A percentile compares a stretch with the other conserved stretches of the same genome.
These are phyloP conservation scores for Pseudomassariella vexata DNA, from an alignment of 2,329 filamentous ascomycete species.

Conservation along the genomic window DNA sequence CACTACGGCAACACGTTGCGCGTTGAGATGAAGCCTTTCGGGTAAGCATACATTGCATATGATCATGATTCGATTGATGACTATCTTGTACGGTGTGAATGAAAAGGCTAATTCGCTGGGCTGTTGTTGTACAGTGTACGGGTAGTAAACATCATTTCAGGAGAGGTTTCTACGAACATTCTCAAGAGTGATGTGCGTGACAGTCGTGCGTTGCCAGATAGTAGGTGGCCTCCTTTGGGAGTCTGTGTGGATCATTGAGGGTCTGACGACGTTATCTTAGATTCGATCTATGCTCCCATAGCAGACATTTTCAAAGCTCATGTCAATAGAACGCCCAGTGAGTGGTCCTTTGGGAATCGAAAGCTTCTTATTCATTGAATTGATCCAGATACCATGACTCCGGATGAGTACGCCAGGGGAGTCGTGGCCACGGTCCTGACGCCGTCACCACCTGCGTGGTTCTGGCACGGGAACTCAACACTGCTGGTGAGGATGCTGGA, in stretches of 20 bases:
- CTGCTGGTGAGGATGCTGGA: conserved; percentile 10
- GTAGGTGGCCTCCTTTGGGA: not conserved
- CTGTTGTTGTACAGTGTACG: not conserved
- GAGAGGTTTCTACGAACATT: not conserved
- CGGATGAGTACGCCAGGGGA: conserved; percentile 12
- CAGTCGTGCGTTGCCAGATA: not conserved
- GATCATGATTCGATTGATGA: not conserved
- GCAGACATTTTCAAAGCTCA: conserved; percentile 13
- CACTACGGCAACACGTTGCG: not conserved
- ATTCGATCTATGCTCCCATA: conserved; percentile 14
- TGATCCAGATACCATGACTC: conserved; percentile 9
- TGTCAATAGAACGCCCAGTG: conserved; percentile 14
- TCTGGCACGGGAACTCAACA: conserved; percentile 13
- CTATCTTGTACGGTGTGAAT: not conserved
- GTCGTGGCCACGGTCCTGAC: conserved; percentile 14
- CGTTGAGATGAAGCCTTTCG: not conserved
- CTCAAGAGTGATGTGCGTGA: not conserved
- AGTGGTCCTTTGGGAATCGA: no score
- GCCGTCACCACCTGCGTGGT: conserved; percentile 13
- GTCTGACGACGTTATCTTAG: conserved; percentile 6
- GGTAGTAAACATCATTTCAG: not conserved
- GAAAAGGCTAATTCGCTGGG: not conserved
- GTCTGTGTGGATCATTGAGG: not conserved
- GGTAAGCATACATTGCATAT: not conserved
- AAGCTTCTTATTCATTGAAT: no score